These are phyloP conservation scores for Echites panduratus DNA, from an alignment of 257 asterid species.

Conservation along the genomic window DNA sequence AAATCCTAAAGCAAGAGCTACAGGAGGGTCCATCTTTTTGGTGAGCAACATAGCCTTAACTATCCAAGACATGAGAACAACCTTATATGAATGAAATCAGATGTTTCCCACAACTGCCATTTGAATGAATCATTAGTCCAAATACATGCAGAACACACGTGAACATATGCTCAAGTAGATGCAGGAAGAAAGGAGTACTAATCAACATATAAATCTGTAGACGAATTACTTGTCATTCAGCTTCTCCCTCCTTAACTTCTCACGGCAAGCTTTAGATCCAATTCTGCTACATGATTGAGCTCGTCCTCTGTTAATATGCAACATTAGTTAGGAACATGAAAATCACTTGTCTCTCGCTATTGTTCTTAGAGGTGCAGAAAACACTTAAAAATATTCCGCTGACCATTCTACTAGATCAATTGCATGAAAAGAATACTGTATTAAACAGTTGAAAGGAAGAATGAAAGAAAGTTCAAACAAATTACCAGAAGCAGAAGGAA, in stretches of 20 bases:
- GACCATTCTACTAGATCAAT: constrained; percentile 1
- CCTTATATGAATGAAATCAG: not conserved
- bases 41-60: not conserved
- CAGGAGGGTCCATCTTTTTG: not conserved
- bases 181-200: not conserved
- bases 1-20: not conserved
- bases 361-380: not conserved
- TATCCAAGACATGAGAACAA: not conserved
- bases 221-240: constrained; percentile 58
- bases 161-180: not conserved
- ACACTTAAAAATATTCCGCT: not conserved
- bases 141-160: not conserved
- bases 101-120: not conserved
- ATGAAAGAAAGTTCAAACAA: not conserved
- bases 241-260: constrained; percentile 79
- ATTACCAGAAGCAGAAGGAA: not conserved
- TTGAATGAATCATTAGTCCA: not conserved
- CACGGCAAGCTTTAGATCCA: constrained; percentile 84
- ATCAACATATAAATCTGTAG: not conserved
- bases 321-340: constrained; percentile 6
- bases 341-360: not conserved
- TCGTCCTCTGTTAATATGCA: constrained; percentile 49
- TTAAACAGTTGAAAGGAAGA: not conserved
- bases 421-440: not conserved
- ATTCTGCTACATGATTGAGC: constrained; percentile 43